These are phyloP conservation scores for Penicillium palitans DNA, from an alignment of 2,329 filamentous ascomycete species.

Conservation along the genomic window DNA sequence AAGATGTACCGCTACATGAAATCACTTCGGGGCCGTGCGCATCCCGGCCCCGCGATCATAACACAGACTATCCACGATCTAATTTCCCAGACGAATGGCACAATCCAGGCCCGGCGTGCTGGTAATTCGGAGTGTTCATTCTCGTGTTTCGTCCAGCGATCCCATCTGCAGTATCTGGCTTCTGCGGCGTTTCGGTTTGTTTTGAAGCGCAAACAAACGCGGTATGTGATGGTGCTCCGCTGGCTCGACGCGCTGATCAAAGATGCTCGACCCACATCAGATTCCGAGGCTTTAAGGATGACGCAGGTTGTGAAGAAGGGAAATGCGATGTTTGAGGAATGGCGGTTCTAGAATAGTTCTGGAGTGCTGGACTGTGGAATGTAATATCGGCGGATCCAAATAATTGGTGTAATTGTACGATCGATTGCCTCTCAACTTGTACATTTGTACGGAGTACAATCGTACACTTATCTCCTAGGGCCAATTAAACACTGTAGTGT, in stretches of 20 bases:
- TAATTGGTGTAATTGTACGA: neutral
- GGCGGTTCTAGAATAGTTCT: constrained; percentile 30
- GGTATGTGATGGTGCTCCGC: constrained; percentile 61
- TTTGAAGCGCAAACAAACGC: constrained; percentile 69
- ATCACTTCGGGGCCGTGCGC: constrained; percentile 55
- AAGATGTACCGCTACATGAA: constrained; percentile 66
- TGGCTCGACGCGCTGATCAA: constrained; percentile 63
- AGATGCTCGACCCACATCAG: constrained; percentile 40
- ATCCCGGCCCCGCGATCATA: constrained; percentile 61
- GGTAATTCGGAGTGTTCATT: constrained; percentile 35
- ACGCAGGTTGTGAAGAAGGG: constrained; percentile 36
- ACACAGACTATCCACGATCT: constrained; percentile 66
- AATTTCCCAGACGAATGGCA: constrained; percentile 62
- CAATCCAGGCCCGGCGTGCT: constrained; percentile 57
- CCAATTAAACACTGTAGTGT: neutral
- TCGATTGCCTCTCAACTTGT: neutral
- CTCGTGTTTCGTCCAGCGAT: constrained; percentile 59
- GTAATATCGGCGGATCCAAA: neutral
- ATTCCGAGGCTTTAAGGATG: constrained; percentile 37
- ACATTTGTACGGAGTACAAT: neutral
- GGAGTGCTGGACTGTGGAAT: neutral
- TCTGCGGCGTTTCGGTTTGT: constrained; percentile 69
- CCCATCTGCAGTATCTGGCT: constrained; percentile 65
- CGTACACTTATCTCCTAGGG: neutral
- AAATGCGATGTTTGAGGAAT: constrained; percentile 38